Evolutionary conservation across 2,329 filamentous ascomycete species (phyloP), one percentile per base, ranked within the genome.

Genomic region (Penicillium aurantiogriseum): DNA sequence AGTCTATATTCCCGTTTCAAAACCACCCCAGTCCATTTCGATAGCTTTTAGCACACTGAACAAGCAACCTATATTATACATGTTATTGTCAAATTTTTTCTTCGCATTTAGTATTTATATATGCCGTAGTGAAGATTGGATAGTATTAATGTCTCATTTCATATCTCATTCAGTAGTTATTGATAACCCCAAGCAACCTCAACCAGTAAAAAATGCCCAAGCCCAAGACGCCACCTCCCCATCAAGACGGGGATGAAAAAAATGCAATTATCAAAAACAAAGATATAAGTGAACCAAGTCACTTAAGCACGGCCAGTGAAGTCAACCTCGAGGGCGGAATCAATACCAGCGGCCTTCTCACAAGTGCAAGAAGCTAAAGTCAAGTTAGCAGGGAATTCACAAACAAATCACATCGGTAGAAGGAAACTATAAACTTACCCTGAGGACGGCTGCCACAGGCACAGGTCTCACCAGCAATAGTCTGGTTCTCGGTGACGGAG

Each of bases 381-480:
- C 25, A 42, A 17, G 50, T 68, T 49, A 69, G 61, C 36, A 11
- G 52, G 54, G 45, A 19, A 52, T 57, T 45, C 38, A 11, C 33
- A 8, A 33, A 49, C 21, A 25, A 17, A 47, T 47, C 19, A 25
- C 31, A n/a, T 47, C 7, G 15, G 21, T 21, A 21, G 21, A 23
- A 23, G 23, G 52, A 43, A 19, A 27, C n/a, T 13, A 40, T 40
- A 55, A 55, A 79, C 85, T 74, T 80, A 90, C 88, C 81, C 65
- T 85, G 82, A 55, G 88, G 84, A 57, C 92, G 84, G 73, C 87
- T 82, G 61, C 92, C 92, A 74, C 92, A 96, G 8, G 85, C 80
- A 74, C 92, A 96, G 5, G 88, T 82, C 42, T 79, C 78, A 19
- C 88, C 88, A 4, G 76, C 61, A 2, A 80, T 71, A 48, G 81